Evolutionary conservation across 148 eudicot genomes (phyloP).

Genomic region (Rhododendron ferrugineum): DNA sequence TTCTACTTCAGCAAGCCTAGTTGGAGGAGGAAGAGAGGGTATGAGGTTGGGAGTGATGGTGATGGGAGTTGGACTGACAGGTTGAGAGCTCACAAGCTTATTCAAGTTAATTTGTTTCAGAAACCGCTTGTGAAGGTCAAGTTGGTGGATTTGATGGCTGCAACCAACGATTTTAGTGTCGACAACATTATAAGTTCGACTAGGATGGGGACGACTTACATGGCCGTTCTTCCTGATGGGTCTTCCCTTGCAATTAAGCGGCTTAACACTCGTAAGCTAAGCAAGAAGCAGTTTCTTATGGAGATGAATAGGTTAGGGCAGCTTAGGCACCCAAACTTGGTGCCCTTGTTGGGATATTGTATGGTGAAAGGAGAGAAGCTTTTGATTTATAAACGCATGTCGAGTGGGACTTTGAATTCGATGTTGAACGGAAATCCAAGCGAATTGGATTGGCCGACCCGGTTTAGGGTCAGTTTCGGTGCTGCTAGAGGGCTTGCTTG

Average conservation of each 20-base stretch:
- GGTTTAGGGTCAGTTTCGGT: conserved; percentile 71
- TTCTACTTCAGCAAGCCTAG: conserved; percentile 38
- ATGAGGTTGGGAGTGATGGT: conserved; percentile 36
- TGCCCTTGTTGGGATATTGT: conserved; percentile 81
- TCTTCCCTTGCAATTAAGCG: conserved; percentile 74
- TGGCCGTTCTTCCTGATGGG: conserved; percentile 68
- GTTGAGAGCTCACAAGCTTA: conserved; percentile 52
- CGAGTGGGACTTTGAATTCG: conserved; percentile 55
- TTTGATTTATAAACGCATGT: conserved; percentile 80
- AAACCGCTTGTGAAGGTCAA: conserved; percentile 73
- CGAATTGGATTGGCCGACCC: conserved; percentile 55
- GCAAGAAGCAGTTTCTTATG: conserved; percentile 60
- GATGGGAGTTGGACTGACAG: conserved; percentile 55
- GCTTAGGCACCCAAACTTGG: conserved; percentile 81
- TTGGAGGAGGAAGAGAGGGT: conserved; percentile 30
- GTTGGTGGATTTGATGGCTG: conserved; percentile 62
- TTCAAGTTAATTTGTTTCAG: conserved; percentile 67
- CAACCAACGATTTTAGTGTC: conserved; percentile 50
- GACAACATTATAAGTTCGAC: conserved; percentile 36
- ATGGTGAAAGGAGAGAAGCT: conserved; percentile 80
- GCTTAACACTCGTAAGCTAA: conserved; percentile 50
- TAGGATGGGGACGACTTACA: conserved; percentile 66
- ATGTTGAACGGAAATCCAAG: conserved; percentile 31
- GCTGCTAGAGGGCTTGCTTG: conserved; percentile 84
- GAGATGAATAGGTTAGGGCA: conserved; percentile 69